Conservation (phyloP, 768 basidiomycete species). For the Pulveroboletus ravenelii region DNA sequence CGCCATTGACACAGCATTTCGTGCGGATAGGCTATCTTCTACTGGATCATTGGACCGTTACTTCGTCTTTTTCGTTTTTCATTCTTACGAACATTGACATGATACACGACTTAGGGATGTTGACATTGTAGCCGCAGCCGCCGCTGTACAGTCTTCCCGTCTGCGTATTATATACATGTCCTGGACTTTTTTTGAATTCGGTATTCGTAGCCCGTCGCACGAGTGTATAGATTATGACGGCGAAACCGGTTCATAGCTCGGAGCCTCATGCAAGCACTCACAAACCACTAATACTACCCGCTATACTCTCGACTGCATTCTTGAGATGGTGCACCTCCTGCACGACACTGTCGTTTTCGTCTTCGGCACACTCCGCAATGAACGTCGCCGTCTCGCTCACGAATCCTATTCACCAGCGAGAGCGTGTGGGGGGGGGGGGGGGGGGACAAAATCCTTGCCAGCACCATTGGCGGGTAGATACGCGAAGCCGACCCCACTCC, state of each 20-base stretch:
- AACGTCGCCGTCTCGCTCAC: slow-evolving; percentile 80
- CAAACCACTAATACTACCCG: slow-evolving; percentile 48
- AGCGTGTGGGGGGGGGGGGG: too few species aligned
- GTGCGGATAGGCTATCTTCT: background rate
- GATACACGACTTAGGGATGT: background rate
- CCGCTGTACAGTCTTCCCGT: too few species aligned
- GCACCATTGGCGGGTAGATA: too few species aligned
- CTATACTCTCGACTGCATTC: slow-evolving; percentile 64
- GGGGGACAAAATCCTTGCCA: too few species aligned
- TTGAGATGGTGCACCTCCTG: slow-evolving; percentile 64
- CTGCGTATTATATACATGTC: background rate
- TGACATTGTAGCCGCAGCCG: too few species aligned
- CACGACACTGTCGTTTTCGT: slow-evolving; percentile 83
- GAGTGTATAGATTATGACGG: background rate
- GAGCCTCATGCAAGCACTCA: background rate
- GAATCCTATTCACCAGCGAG: slow-evolving; percentile 45
- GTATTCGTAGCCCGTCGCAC: background rate
- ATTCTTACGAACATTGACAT: too few species aligned
- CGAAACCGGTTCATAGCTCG: background rate
- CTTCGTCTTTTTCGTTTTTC: background rate
- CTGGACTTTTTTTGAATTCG: background rate
- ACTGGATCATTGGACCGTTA: background rate
- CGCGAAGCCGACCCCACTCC: too few species aligned
- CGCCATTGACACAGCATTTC: too few species aligned
- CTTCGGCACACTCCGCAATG: slow-evolving; percentile 82